Percentiles rank a stretch among this genome's conserved stretches.
Evolutionary conservation across 306 rosid species (phyloP).

Genomic region (Corylus americana): DNA sequence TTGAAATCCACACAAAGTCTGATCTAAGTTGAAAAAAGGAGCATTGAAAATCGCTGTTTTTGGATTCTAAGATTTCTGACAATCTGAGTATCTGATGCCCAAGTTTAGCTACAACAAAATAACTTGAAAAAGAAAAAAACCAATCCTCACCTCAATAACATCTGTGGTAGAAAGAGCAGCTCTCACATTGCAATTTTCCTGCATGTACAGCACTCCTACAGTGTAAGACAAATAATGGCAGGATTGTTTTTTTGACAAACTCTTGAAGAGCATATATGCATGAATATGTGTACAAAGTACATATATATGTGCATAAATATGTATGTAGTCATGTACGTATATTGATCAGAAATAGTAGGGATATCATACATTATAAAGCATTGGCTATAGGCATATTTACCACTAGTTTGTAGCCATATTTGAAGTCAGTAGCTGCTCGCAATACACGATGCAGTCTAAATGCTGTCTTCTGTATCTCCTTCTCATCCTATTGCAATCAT

Average conservation of each 20-base stretch:
- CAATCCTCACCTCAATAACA: constrained; percentile 71
- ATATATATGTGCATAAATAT: not conserved
- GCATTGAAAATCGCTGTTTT: not conserved
- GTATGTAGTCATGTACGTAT: no score
- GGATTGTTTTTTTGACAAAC: constrained; percentile 2
- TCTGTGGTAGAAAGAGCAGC: constrained; percentile 69
- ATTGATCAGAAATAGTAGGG: no score
- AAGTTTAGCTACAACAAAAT: not conserved
- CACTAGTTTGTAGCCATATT: constrained; percentile 96
- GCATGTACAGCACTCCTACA: constrained; percentile 31
- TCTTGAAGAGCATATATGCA: not conserved
- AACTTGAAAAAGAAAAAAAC: not conserved
- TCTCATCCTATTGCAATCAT: constrained; percentile 71
- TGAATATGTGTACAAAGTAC: not conserved
- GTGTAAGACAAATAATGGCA: not conserved
- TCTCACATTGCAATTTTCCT: constrained; percentile 79
- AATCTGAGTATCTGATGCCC: not conserved
- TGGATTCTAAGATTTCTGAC: not conserved
- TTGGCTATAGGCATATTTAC: constrained; percentile 51
- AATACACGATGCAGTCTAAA: constrained; percentile 69
- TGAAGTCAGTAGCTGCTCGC: constrained; percentile 74
- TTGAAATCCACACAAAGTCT: constrained; percentile 4
- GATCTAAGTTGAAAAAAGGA: constrained; percentile 11
- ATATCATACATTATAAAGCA: not conserved
- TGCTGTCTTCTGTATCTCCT: constrained; percentile 90